Conservation (phyloP, 805 yeast species). For the Suhomyces sp. region DNA sequence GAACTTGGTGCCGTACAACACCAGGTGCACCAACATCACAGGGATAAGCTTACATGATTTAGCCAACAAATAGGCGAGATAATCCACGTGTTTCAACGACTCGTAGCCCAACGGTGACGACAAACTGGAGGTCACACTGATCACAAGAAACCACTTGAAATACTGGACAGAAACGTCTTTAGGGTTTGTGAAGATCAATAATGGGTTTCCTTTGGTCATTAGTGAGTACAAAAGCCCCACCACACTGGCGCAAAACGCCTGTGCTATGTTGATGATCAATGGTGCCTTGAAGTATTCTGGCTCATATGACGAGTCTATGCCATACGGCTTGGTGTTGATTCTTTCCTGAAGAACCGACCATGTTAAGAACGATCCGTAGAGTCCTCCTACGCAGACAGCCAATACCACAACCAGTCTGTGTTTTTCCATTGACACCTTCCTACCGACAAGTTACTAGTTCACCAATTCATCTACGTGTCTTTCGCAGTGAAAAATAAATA, state of each 20-base stretch:
- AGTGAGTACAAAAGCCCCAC: constrained; percentile 63
- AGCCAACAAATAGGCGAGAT: constrained; percentile 77
- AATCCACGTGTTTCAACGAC: constrained; percentile 79
- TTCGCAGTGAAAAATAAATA: not conserved
- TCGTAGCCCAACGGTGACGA: constrained; percentile 82
- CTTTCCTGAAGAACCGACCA: constrained; percentile 95
- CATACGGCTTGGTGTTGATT: constrained; percentile 73
- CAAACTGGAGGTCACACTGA: constrained; percentile 72
- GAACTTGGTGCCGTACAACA: constrained; percentile 66
- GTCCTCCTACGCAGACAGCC: constrained; percentile 50
- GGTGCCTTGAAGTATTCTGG: constrained; percentile 66
- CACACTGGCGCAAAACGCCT: constrained; percentile 67
- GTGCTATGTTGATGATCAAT: constrained; percentile 70
- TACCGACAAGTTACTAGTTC: not conserved
- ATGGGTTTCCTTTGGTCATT: constrained; percentile 29
- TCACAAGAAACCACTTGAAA: constrained; percentile 42
- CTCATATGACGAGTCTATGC: constrained; percentile 21
- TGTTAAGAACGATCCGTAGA: constrained; percentile 79
- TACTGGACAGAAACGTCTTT: constrained; percentile 12
- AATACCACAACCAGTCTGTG: constrained; percentile 25
- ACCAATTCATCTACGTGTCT: not conserved
- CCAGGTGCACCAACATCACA: constrained; percentile 79
- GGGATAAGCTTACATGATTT: constrained; percentile 94
- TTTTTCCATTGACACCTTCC: constrained; percentile 11
- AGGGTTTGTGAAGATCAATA: constrained; percentile 29